These are phyloP conservation scores for Solidago caesia DNA, from an alignment of 129 eudicot genomes.

Conservation along the genomic window DNA sequence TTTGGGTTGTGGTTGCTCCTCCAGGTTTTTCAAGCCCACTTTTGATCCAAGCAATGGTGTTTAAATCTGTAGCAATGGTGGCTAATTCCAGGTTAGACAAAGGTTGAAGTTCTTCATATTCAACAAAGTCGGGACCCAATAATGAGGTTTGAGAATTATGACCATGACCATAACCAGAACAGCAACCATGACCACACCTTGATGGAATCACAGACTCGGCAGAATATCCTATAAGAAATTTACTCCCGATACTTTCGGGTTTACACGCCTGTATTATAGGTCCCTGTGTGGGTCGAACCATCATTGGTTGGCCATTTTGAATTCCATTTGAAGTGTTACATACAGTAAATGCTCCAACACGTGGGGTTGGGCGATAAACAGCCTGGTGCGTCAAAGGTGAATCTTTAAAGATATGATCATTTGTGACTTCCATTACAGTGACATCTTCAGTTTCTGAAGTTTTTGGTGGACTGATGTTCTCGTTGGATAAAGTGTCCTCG, in stretches of 20 bases:
- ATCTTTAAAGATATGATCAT: conserved; percentile 17
- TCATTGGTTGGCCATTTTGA: conserved; percentile 16
- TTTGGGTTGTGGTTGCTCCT: not conserved
- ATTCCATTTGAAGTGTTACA: conserved; percentile 32
- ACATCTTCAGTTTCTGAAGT: conserved; percentile 24
- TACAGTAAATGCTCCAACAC: conserved; percentile 59
- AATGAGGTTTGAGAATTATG: conserved; percentile 36
- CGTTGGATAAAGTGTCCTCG: conserved; percentile 48
- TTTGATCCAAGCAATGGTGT: conserved; percentile 71
- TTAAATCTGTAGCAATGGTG: conserved; percentile 59
- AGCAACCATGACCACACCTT: conserved; percentile 79
- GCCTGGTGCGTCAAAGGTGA: conserved; percentile 17
- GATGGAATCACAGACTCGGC: conserved; percentile 53
- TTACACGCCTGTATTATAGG: conserved; percentile 47
- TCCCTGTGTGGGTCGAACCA: conserved; percentile 44
- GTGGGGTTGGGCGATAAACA: conserved; percentile 47
- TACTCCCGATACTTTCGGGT: conserved; percentile 43
- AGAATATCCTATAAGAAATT: conserved; percentile 41
- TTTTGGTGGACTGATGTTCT: conserved; percentile 34
- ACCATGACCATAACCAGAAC: conserved; percentile 28
- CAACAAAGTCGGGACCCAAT: conserved; percentile 75
- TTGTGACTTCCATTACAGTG: conserved; percentile 1
- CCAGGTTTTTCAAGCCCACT: conserved; percentile 56
- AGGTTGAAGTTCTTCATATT: conserved; percentile 59
- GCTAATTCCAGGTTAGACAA: conserved; percentile 52